Percentiles rank a stretch among this genome's conserved stretches.
These are phyloP conservation scores for Leccinum variicolor DNA, from an alignment of 768 basidiomycete genomes.

Conservation along the genomic window DNA sequence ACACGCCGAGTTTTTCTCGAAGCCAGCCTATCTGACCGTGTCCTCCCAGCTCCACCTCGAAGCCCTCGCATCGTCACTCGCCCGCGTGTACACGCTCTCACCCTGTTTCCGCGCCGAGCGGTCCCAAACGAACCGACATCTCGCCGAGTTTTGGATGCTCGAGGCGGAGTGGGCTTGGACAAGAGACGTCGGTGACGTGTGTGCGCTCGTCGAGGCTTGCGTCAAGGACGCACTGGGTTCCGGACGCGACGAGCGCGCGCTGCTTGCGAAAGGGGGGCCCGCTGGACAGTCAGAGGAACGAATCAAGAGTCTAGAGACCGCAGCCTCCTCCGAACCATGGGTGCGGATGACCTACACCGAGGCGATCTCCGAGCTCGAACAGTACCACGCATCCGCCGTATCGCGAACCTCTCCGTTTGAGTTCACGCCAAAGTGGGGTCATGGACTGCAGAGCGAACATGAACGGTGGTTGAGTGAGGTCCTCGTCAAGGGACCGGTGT, in stretches of 20 bases:
- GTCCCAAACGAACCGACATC: conserved; percentile 83
- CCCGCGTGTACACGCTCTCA: conserved; percentile 87
- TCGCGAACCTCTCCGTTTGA: conserved; percentile 39
- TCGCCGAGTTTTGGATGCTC: conserved; percentile 99
- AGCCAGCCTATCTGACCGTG: conserved; percentile 83
- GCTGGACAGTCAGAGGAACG: conserved; percentile 34
- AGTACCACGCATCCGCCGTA: conserved; percentile 28
- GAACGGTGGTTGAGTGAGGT: conserved; percentile 85
- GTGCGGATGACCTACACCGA: conserved; percentile 73
- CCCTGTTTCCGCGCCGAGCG: conserved; percentile 95
- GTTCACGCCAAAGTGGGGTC: conserved; percentile 64
- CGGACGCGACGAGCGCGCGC: conserved; percentile 30
- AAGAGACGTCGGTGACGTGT: conserved; percentile 44
- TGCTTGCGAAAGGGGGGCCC: conserved; percentile 28
- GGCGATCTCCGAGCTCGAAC: conserved; percentile 59
- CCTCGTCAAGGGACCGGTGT: conserved; percentile 71
- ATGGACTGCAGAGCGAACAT: conserved; percentile 80
- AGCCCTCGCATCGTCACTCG: conserved; percentile 70
- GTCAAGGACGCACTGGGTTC: conserved; percentile 42
- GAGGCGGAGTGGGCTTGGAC: conserved; percentile 88
- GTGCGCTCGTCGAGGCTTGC: conserved; percentile 53
- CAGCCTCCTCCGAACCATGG: conserved; percentile 50
- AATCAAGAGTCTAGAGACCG: conserved; percentile 33
- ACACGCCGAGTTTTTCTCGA: conserved; percentile 63
- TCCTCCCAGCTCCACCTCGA: conserved; percentile 97